Evolutionary conservation across 441 rosid genomes (phyloP).

Genomic region (Bruguiera hainesii): DNA sequence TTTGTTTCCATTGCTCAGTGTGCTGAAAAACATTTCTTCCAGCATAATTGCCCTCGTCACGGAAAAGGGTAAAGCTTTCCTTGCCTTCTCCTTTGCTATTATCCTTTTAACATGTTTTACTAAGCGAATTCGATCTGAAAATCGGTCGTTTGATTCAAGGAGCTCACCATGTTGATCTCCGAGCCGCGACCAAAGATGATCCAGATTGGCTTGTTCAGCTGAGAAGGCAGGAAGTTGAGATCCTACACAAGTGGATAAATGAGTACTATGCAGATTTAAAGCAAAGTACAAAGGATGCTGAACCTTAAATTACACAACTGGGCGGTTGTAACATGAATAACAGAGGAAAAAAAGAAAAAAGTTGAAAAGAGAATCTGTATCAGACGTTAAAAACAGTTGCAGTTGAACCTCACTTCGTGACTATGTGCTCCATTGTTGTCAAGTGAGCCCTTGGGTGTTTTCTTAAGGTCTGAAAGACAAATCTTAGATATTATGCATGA

Average conservation of each 20-base stretch:
- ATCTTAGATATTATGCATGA: too few relatives aligned
- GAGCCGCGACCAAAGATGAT: constrained; percentile 48
- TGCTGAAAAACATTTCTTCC: constrained; percentile 60
- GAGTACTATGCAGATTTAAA: constrained; percentile 47
- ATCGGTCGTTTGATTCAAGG: constrained; percentile 30
- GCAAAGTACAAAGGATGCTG: constrained; percentile 16
- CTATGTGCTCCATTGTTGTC: too few relatives aligned
- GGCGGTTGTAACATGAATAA: not conserved
- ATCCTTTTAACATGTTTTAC: not conserved
- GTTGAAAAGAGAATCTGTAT: too few relatives aligned
- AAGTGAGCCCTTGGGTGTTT: too few relatives aligned
- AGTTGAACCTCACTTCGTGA: too few relatives aligned
- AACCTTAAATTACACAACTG: not conserved
- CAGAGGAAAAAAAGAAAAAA: not conserved
- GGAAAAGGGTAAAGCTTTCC: constrained; percentile 38
- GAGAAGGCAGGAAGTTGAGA: constrained; percentile 58
- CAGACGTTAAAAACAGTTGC: too few relatives aligned
- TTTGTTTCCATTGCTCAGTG: constrained; percentile 29
- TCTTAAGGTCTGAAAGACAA: too few relatives aligned
- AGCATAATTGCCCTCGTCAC: constrained; percentile 63
- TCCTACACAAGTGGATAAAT: constrained; percentile 49
- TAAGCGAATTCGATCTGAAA: too few relatives aligned
- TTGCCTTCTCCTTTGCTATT: not conserved
- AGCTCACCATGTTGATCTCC: constrained; percentile 71
- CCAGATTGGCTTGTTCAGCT: constrained; percentile 63